Evolutionary conservation across 148 eudicot genomes (phyloP).

Genomic region (Limonium bicolor): DNA sequence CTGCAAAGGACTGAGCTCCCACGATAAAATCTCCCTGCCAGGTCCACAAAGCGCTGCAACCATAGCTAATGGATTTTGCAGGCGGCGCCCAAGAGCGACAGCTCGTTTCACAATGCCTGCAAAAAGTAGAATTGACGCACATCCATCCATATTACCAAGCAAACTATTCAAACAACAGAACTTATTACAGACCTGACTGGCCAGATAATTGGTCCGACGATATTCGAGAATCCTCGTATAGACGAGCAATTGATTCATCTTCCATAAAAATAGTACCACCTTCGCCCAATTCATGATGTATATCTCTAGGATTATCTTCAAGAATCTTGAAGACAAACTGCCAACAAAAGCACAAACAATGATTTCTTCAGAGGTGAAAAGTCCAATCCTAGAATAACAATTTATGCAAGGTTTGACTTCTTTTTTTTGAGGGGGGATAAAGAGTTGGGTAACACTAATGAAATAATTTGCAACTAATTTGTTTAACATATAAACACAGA

Average conservation of each 20-base stretch:
- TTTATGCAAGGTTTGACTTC: too few relatives aligned
- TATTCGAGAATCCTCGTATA: conserved; percentile 82
- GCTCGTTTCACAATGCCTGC: conserved; percentile 90
- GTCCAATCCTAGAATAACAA: too few relatives aligned
- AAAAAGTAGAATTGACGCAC: background rate
- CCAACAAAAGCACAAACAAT: too few relatives aligned
- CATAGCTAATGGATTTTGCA: conserved; percentile 97
- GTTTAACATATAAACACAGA: too few relatives aligned
- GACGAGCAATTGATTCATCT: conserved; percentile 85
- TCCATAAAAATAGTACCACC: conserved; percentile 57
- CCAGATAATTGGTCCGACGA: conserved; percentile 79
- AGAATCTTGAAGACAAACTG: conserved; percentile 93
- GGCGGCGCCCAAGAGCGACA: conserved; percentile 75
- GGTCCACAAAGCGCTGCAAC: conserved; percentile 95
- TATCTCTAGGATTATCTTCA: conserved; percentile 88
- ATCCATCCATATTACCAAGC: too few relatives aligned
- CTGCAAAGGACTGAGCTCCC: conserved; percentile 81
- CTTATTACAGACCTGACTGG: conserved; percentile 43
- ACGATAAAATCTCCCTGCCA: conserved; percentile 70
- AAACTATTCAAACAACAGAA: background rate
- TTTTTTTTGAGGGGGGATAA: too few relatives aligned
- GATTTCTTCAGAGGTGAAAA: too few relatives aligned
- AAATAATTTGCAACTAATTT: too few relatives aligned
- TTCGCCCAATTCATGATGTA: conserved; percentile 78
- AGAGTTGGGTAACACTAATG: too few relatives aligned